phyloP scores from a whole-genome alignment of 768 basidiomycete genomes.

The Lactarius quietus region DNA sequence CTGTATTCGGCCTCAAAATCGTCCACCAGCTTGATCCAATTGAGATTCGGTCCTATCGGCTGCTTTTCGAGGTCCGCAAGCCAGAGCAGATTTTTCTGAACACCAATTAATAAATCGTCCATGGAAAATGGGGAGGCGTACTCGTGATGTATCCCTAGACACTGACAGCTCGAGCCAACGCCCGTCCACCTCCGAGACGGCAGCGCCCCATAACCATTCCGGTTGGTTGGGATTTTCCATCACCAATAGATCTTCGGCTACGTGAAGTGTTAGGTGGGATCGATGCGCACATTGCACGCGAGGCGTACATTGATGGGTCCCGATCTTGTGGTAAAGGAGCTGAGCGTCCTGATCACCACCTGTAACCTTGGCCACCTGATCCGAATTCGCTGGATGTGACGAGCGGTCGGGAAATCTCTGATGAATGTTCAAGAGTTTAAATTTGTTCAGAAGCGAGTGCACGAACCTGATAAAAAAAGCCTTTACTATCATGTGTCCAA shows the following conservation, averaged over 20 bases:
- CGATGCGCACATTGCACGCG: neutral
- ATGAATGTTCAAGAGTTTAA: neutral
- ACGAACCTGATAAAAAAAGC: conserved; percentile 77
- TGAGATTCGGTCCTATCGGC: conserved; percentile 58
- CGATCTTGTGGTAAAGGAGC: conserved; percentile 73
- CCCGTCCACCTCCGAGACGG: conserved; percentile 57
- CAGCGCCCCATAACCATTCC: conserved; percentile 58
- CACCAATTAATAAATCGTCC: neutral
- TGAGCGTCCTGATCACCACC: conserved; percentile 62
- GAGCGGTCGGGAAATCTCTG: conserved; percentile 56
- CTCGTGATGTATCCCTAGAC: conserved; percentile 59
- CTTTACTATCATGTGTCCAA: conserved; percentile 77
- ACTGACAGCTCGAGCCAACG: conserved; percentile 57
- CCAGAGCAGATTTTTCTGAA: conserved; percentile 72
- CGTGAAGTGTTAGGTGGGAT: neutral
- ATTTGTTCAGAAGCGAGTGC: neutral
- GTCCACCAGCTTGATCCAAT: conserved; percentile 69
- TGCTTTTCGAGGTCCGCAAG: conserved; percentile 60
- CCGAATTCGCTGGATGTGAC: conserved; percentile 44
- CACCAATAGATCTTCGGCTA: conserved; percentile 68
- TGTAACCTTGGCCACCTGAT: conserved; percentile 55
- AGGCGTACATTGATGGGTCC: conserved; percentile 61
- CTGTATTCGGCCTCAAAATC: conserved; percentile 65
- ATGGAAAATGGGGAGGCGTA: conserved; percentile 29
- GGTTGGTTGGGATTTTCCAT: conserved; percentile 61